phyloP scores from a whole-genome alignment of 1,139 yeast genomes.

The Nakaseomyces delphensis region DNA sequence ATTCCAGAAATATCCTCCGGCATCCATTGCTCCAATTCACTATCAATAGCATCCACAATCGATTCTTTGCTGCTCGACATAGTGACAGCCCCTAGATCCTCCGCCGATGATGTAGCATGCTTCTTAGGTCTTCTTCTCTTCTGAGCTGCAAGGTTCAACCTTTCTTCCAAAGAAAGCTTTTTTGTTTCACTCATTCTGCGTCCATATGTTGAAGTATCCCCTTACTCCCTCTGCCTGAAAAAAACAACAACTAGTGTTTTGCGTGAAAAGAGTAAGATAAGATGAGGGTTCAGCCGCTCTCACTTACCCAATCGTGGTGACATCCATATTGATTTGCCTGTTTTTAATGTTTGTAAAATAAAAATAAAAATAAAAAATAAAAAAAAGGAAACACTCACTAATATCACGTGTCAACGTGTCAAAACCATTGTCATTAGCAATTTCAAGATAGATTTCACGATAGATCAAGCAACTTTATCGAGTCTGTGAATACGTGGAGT shows the following conservation, averaged over 20 bases:
- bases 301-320: too few species aligned
- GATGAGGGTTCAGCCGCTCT: too few species aligned
- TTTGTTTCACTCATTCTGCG: conserved; percentile 11
- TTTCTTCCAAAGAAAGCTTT: conserved; percentile 63
- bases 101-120: conserved; percentile 10
- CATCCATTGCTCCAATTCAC: conserved; percentile 11
- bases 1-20: conserved; percentile 18
- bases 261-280: too few species aligned
- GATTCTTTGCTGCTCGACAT: conserved; percentile 13
- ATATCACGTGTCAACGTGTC: background rate
- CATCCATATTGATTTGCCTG: too few species aligned
- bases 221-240: too few species aligned
- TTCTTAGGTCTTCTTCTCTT: conserved; percentile 18
- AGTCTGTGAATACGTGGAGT: conserved; percentile 4
- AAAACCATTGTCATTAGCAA: background rate
- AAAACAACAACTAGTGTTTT: background rate
- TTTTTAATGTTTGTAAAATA: too few species aligned
- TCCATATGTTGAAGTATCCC: too few species aligned
- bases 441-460: background rate
- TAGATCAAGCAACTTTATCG: background rate
- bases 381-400: background rate
- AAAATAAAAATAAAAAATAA: too few species aligned
- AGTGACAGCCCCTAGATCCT: conserved; percentile 5
- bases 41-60: conserved; percentile 13
- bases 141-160: conserved; percentile 74